Evolutionary conservation across 106 monocot genomes (phyloP).

Genomic region (Vanilla planifolia): DNA sequence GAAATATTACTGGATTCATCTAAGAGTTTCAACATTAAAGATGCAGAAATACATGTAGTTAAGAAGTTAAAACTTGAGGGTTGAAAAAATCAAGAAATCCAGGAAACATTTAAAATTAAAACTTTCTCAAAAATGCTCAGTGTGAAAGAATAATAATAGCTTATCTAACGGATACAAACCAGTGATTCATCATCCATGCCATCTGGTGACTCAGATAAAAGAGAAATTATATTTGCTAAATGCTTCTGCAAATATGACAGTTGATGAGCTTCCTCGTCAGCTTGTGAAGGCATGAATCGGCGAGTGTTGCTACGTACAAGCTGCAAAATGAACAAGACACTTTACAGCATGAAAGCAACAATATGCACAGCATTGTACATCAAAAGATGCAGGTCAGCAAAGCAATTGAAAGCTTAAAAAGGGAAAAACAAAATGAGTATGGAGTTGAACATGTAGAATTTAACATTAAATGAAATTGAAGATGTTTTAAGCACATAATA

Average conservation of each 20-base stretch:
- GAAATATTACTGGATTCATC: no score
- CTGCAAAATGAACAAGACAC: constrained; percentile 29
- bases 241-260: constrained; percentile 95
- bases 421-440: not conserved
- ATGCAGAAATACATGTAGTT: no score
- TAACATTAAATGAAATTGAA: no score
- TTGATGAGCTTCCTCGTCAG: constrained; percentile 94
- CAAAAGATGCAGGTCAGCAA: not conserved
- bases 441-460: no score
- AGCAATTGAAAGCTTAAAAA: not conserved
- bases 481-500: no score
- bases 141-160: constrained; percentile 1
- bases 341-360: not conserved
- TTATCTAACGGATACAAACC: constrained; percentile 37
- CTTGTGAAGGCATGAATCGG: constrained; percentile 90
- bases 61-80: no score
- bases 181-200: constrained; percentile 71
- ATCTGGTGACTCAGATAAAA: constrained; percentile 67
- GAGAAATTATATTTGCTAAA: constrained; percentile 62
- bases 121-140: no score
- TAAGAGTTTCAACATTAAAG: no score
- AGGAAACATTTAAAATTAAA: no score
- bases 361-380: not conserved
- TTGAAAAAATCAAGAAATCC: no score
- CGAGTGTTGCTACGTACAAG: constrained; percentile 91